Conservation (phyloP, 805 yeast species). For the Hanseniaspora hatyaiensis region DNA sequence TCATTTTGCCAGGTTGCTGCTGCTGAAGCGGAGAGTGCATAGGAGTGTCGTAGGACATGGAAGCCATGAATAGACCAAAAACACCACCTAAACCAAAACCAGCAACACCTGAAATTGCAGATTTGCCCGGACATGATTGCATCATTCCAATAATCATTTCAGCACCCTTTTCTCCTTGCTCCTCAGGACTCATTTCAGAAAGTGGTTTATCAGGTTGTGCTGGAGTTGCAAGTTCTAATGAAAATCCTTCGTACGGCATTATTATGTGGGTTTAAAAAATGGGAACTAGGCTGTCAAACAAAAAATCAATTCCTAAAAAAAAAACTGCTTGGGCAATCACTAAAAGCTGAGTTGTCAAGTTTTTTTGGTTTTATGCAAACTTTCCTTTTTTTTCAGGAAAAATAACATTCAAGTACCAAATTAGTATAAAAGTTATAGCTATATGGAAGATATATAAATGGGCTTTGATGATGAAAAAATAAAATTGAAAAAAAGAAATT, state of each 20-base stretch:
- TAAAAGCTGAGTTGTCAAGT: too few species aligned
- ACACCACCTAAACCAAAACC: slow-evolving; percentile 94
- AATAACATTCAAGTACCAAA: too few species aligned
- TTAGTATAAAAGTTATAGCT: too few species aligned
- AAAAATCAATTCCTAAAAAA: too few species aligned
- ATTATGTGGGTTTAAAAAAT: too few species aligned
- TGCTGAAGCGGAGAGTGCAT: slow-evolving; percentile 26
- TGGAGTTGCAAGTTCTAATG: slow-evolving; percentile 32
- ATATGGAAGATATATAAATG: too few species aligned
- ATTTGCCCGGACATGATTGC: slow-evolving; percentile 91
- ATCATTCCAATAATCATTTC: slow-evolving; percentile 67
- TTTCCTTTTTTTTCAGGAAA: too few species aligned
- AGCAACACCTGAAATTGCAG: slow-evolving; percentile 80
- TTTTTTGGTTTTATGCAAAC: too few species aligned
- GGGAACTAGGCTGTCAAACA: too few species aligned
- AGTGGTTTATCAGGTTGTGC: slow-evolving; percentile 39
- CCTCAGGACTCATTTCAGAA: slow-evolving; percentile 74
- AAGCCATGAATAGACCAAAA: slow-evolving; percentile 88
- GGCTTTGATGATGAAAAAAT: too few species aligned
- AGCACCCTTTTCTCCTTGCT: slow-evolving; percentile 88
- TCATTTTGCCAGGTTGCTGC: slow-evolving; percentile 32
- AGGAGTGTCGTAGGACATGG: slow-evolving; percentile 37
- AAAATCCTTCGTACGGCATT: slow-evolving; percentile 36
- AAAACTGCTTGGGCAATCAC: too few species aligned
- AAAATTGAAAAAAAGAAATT: too few species aligned